phyloP scores from a whole-genome alignment of 2,329 filamentous ascomycete species.

The Fusarium graminum region DNA sequence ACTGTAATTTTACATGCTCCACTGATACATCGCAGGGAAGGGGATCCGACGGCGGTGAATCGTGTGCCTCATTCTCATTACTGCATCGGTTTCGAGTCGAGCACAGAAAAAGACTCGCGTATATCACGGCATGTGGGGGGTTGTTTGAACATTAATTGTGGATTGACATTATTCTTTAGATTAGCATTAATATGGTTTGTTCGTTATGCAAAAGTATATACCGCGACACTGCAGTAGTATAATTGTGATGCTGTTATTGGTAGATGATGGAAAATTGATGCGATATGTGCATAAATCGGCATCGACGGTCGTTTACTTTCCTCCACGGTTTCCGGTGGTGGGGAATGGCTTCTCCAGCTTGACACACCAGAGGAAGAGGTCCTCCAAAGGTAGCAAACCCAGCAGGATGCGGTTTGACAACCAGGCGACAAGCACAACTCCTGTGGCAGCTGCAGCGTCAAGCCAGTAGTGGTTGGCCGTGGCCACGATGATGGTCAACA shows the following conservation, averaged over 20 bases:
- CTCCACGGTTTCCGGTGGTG: conserved; percentile 55
- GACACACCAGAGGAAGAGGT: conserved; percentile 73
- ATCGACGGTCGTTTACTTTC: conserved; percentile 20
- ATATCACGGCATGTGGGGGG: neutral
- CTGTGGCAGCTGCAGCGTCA: conserved; percentile 73
- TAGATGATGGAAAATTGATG: neutral
- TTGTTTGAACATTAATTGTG: conserved; percentile 5
- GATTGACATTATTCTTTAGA: conserved; percentile 22
- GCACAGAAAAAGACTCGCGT: neutral
- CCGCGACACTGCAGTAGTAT: conserved; percentile 2
- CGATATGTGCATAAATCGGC: conserved; percentile 1
- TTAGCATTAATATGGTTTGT: conserved; percentile 18
- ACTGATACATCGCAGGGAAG: neutral
- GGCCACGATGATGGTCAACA: conserved; percentile 69
- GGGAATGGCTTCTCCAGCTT: conserved; percentile 74
- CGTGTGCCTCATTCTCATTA: neutral
- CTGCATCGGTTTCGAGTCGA: neutral
- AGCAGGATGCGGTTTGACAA: conserved; percentile 64
- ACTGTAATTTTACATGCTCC: neutral
- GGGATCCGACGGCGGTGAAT: neutral
- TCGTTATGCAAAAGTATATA: conserved; percentile 7
- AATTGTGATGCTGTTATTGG: conserved; percentile 9
- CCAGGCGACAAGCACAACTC: conserved; percentile 73
- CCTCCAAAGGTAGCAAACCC: conserved; percentile 73
- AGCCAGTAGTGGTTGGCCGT: conserved; percentile 75